Conservation (phyloP, 2,329 filamentous ascomycete species). For the Monosporascus sp. region DNA sequence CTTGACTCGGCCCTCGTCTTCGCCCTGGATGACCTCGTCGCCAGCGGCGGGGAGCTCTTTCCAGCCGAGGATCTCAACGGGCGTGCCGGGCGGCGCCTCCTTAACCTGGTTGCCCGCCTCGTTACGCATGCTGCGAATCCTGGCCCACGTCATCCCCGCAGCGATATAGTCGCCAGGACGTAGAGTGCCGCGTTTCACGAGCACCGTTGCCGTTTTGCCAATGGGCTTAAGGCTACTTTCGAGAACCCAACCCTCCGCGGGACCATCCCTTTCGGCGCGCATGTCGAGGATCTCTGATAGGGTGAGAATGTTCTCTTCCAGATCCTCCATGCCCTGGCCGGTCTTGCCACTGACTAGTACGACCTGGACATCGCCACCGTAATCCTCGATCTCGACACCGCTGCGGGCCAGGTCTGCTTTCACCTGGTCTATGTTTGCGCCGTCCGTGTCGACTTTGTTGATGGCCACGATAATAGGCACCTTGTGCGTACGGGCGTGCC, state of each 20-base stretch:
- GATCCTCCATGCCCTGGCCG: conserved; percentile 80
- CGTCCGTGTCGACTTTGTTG: conserved; percentile 92
- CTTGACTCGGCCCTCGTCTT: conserved; percentile 72
- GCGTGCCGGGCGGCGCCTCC: conserved; percentile 79
- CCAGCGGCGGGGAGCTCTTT: conserved; percentile 76
- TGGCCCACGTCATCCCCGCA: conserved; percentile 83
- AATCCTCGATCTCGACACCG: conserved; percentile 90
- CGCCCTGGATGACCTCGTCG: conserved; percentile 79
- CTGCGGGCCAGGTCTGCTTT: conserved; percentile 81
- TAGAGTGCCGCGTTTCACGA: conserved; percentile 84
- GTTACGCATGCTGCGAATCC: conserved; percentile 77
- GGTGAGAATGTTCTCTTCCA: conserved; percentile 86
- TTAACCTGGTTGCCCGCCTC: conserved; percentile 70
- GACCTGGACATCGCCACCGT: conserved; percentile 88
- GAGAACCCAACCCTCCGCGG: conserved; percentile 88
- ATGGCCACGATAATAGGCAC: conserved; percentile 97
- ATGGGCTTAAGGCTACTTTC: conserved; percentile 84
- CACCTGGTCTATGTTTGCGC: conserved; percentile 74
- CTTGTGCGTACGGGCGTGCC: conserved; percentile 79
- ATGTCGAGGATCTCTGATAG: conserved; percentile 88
- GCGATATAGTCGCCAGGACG: conserved; percentile 77
- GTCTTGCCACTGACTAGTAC: conserved; percentile 92
- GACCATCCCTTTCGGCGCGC: conserved; percentile 70
- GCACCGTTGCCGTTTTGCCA: conserved; percentile 81
- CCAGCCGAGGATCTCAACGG: conserved; percentile 95